phyloP scores from a whole-genome alignment of 1,284 basidiomycete species.

The Ganoderma leucocontextum region DNA sequence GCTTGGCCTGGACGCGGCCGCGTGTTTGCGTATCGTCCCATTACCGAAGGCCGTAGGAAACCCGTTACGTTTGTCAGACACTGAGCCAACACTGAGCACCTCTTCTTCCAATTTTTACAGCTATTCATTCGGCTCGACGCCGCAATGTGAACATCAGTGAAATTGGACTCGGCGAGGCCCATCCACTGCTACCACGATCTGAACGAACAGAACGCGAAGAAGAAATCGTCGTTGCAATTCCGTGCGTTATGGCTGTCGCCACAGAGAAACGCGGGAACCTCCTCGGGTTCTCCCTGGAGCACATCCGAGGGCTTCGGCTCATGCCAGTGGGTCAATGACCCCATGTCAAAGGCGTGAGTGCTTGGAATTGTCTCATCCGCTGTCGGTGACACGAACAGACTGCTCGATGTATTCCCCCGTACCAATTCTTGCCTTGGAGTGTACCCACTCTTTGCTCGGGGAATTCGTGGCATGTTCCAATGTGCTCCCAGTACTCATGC shows the following conservation, averaged over 20 bases:
- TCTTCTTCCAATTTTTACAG: background rate
- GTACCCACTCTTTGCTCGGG: background rate
- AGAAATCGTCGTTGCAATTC: background rate
- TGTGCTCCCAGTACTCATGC: background rate
- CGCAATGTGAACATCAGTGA: background rate
- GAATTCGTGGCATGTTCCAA: background rate
- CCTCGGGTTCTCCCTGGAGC: background rate
- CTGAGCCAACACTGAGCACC: background rate
- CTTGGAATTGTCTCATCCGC: background rate
- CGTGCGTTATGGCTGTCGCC: background rate
- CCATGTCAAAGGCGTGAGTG: background rate
- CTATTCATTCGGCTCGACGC: background rate
- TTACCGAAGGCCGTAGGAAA: background rate
- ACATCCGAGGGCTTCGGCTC: constrained; percentile 1
- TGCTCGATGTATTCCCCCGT: background rate
- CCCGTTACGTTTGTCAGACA: constrained; percentile 4
- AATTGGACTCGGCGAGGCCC: background rate
- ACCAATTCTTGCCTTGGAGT: background rate
- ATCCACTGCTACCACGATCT: background rate
- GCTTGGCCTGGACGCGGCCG: background rate
- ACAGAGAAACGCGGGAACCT: background rate
- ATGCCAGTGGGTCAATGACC: background rate
- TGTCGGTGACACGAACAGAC: background rate
- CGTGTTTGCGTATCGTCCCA: background rate
- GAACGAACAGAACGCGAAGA: background rate